Percentiles rank a stretch among this genome's conserved stretches.
Conservation (phyloP, 1,284 basidiomycete genomes). For the Moniliophthora roreri region DNA sequence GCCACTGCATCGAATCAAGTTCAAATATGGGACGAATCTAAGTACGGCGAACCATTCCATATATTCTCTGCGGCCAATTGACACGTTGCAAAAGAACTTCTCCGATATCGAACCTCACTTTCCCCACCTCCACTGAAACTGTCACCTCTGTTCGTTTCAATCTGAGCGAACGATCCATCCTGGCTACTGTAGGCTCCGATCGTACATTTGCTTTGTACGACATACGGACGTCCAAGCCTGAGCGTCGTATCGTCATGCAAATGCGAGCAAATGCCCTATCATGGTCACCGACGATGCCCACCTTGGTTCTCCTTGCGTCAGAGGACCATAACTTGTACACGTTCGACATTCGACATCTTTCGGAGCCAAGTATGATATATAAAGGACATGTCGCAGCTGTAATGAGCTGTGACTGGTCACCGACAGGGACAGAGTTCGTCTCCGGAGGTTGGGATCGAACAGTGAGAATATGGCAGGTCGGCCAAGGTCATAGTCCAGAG, state of each 20-base stretch:
- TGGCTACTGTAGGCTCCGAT: conserved; percentile 93
- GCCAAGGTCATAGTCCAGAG: conserved; percentile 81
- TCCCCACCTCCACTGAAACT: conserved; percentile 84
- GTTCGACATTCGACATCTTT: conserved; percentile 90
- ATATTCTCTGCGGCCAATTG: conserved; percentile 1
- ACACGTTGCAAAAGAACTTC: conserved; percentile 49
- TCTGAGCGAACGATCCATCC: conserved; percentile 88
- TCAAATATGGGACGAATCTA: conserved; percentile 97
- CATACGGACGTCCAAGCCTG: conserved; percentile 92
- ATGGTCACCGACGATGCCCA: conserved; percentile 97
- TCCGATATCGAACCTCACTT: conserved; percentile 80
- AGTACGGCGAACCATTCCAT: conserved; percentile 44
- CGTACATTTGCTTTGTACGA: conserved; percentile 96
- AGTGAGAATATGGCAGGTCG: conserved; percentile 90
- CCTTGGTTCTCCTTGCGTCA: conserved; percentile 87
- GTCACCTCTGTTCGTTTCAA: conserved; percentile 91
- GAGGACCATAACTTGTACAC: conserved; percentile 99
- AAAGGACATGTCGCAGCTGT: conserved; percentile 97
- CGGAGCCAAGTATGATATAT: conserved; percentile 89
- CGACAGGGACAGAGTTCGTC: conserved; percentile 95
- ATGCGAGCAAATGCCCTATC: conserved; percentile 88
- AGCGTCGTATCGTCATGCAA: conserved; percentile 90
- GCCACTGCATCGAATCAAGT: conserved; percentile 93
- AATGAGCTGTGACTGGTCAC: conserved; percentile 91
- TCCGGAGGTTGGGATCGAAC: conserved; percentile 97